Evolutionary conservation across 352 stramenopile genomes (phyloP), one percentile per base, ranked within the genome.

Genomic region (Phytophthora macrochlamydospora): DNA sequence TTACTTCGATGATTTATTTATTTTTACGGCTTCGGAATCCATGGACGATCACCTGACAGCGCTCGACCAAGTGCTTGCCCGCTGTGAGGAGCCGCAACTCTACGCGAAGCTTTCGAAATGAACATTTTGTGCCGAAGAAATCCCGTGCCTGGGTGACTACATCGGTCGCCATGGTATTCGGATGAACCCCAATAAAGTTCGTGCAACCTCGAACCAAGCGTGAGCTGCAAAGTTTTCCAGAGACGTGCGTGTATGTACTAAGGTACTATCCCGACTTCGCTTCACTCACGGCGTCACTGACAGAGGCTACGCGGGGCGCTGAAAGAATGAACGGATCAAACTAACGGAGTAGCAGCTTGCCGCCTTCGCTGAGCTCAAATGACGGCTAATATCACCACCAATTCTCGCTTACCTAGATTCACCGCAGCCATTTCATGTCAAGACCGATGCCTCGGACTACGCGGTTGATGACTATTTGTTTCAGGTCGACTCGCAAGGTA

Each of bases 171-270:
- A 72, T 11, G 66, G 46, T 7, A 24, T 73, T 24, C 53, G 59
- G 0, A 60, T 71, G 37, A 68, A 67, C 35, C 63, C 57, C 1
- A 32, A 18, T 12, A 79, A 76, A 61, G 18, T 67, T 58, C 48
- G 54, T 51, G 1, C 29, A 46, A n/a, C 53, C 54, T 31, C 24
- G 7, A 14, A 67, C 48, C 4, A 71, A 75, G 35, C 40, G 50
- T 6, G 37, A 73, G 7, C 5, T 71, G 11, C 58, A 73, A 30
- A 68, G 44, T 0, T 69, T 68, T 4, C n/a, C 68, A 6, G 65
- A 55, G 1, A 68, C 62, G 14, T 67, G 59, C 12, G 61, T 55
- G 3, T 71, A 68, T 13, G 53, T 71, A 9, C 18, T 63, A 31
- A 63, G 66, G 28, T 74, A 51, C n/a, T 77, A 42, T 9, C 2